Evolutionary conservation across 495 filamentous ascomycete species (phyloP), one percentile per base, ranked within the genome.

Genomic region (Tuber melanosporum): DNA sequence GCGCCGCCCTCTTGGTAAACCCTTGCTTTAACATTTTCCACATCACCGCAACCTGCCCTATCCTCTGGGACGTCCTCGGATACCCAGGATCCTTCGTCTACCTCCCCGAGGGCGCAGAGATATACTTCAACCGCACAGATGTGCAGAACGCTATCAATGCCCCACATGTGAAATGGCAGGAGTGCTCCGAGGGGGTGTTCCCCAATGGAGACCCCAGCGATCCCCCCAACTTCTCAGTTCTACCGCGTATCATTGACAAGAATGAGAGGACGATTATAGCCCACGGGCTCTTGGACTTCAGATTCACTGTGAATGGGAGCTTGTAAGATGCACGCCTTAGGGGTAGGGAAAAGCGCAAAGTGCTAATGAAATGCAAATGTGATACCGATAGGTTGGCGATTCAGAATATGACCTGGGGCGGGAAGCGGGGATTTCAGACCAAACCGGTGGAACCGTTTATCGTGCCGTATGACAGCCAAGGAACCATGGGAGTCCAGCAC

Each of bases 381-480:
- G 12, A 52, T 32, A 10, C 22, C 3, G 22, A 9, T 62, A 80
- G 78, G 70, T 85, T 92, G 20, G 89, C 88, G 32, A 91, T 95
- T 57, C 92, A 95, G 80, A 94, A 94, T 83, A 93, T 95, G 92
- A 94, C 92, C 0, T 95, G 91, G 91, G 88, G 89, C 74, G 93
- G 93, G 8, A 82, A 82, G 19, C 88, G 91, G 74, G 93, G 93
- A 0, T 94, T 95, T 85, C 87, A 88, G 66, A 79, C 77, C 19
- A 83, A 85, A 1, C 92, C 92, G 0, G 79, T 82, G 2, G 88
- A 89, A 47, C 87, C 88, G 0, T 88, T 94, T 71, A 91, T 89
- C 74, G 90, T 93, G 0, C 92, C 92, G 0, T 89, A 90, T 73
- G 89, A 90, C 74, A 83, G 85, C 19, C 84, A 86, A 74, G 74